Conservation (phyloP, 352 stramenopile species). For the Phytophthora pistaciae region DNA sequence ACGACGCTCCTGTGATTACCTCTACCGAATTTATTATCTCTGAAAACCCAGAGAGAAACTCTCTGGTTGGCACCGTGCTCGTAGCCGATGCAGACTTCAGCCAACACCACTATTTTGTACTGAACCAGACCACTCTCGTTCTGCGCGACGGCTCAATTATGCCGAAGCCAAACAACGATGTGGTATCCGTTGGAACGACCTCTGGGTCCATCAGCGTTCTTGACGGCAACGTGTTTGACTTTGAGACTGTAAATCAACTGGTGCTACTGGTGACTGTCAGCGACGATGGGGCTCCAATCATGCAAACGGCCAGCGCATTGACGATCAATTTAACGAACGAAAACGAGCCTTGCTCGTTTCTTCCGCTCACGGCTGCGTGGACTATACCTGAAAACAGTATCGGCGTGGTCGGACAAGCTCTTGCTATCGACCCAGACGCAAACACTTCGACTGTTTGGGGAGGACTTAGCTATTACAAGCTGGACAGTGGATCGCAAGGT, state of each 20-base stretch:
- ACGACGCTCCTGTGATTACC: slow-evolving; percentile 29
- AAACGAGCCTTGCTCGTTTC: slow-evolving; percentile 32
- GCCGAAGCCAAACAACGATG: slow-evolving; percentile 8
- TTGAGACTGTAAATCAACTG: slow-evolving; percentile 18
- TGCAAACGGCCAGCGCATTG: slow-evolving; percentile 12
- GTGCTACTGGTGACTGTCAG: slow-evolving; percentile 13
- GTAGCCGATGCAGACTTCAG: slow-evolving; percentile 30
- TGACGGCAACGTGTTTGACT: slow-evolving; percentile 28
- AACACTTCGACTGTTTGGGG: slow-evolving; percentile 24
- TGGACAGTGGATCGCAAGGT: neutral
- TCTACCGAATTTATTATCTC: slow-evolving; percentile 11
- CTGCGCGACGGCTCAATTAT: slow-evolving; percentile 20
- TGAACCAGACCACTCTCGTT: slow-evolving; percentile 20
- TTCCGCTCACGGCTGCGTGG: neutral
- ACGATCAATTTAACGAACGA: slow-evolving; percentile 19
- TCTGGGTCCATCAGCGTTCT: slow-evolving; percentile 7
- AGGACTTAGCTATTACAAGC: slow-evolving; percentile 24
- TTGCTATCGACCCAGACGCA: slow-evolving; percentile 26
- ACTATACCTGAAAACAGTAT: slow-evolving; percentile 24
- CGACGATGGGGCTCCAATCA: slow-evolving; percentile 30
- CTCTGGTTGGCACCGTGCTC: slow-evolving; percentile 12
- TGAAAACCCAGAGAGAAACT: slow-evolving; percentile 15
- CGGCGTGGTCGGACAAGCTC: slow-evolving; percentile 16
- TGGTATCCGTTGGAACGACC: slow-evolving; percentile 15
- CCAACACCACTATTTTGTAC: slow-evolving; percentile 26